A percentile compares a stretch with the other conserved stretches of the same genome.
Conservation (phyloP, 2,329 filamentous ascomycete species). For the Grosmannia penicillata region DNA sequence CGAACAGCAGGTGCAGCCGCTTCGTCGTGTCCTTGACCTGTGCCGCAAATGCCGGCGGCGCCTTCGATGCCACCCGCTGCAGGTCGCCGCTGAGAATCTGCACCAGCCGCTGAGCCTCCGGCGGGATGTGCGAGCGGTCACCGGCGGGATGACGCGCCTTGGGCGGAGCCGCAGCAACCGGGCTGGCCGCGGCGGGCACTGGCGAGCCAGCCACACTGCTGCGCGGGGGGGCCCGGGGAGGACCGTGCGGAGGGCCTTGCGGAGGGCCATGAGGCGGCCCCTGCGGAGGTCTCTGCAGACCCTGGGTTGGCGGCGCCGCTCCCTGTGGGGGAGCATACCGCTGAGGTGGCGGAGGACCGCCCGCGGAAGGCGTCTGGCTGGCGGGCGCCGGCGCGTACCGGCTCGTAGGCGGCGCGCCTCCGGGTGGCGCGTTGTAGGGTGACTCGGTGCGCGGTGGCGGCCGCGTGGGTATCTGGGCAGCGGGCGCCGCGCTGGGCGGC, state of each 20-base stretch:
- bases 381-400: constrained; percentile 59
- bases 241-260: too few species aligned
- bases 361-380: constrained; percentile 34
- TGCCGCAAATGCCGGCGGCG: constrained; percentile 70
- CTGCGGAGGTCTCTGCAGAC: too few species aligned
- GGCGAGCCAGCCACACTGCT: too few species aligned
- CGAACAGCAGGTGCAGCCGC: constrained; percentile 82
- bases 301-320: constrained; percentile 22
- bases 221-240: too few species aligned
- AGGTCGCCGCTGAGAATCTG: constrained; percentile 74
- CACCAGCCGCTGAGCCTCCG: constrained; percentile 60
- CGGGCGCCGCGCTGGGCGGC: constrained; percentile 24
- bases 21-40: constrained; percentile 94
- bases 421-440: constrained; percentile 71
- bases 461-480: constrained; percentile 28
- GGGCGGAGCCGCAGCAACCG: constrained; percentile 20
- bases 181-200: too few species aligned
- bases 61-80: constrained; percentile 73
- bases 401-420: constrained; percentile 52
- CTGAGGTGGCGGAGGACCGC: too few species aligned
- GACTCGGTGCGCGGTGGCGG: constrained; percentile 62
- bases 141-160: constrained; percentile 61
- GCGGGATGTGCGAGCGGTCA: constrained; percentile 79
- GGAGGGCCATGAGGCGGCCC: too few species aligned
- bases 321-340: too few species aligned